Conservation (phyloP, 169 alveolate species). For the Hepatocystis sp. region DNA sequence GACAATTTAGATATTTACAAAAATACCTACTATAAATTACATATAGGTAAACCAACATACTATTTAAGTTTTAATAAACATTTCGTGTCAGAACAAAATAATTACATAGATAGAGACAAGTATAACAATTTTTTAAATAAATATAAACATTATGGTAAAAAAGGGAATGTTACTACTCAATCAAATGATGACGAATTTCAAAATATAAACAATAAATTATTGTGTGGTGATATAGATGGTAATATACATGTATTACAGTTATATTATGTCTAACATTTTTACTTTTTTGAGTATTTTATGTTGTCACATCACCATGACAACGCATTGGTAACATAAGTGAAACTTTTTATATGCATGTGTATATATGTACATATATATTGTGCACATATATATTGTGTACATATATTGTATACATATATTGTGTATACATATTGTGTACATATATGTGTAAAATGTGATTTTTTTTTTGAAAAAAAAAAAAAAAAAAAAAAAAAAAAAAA, state of each 20-base stretch:
- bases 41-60: slow-evolving; percentile 66
- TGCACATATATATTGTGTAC: too few species aligned
- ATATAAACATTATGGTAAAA: slow-evolving; percentile 52
- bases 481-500: too few species aligned
- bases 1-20: slow-evolving; percentile 51
- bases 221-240: slow-evolving; percentile 72
- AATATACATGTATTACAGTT: slow-evolving; percentile 57
- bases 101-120: slow-evolving; percentile 47
- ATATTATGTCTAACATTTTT: slow-evolving; percentile 9
- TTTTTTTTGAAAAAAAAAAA: too few species aligned
- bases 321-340: too few species aligned
- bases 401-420: too few species aligned
- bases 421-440: too few species aligned
- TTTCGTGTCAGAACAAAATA: slow-evolving; percentile 20
- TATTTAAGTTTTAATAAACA: slow-evolving; percentile 54
- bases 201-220: slow-evolving; percentile 49
- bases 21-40: slow-evolving; percentile 37
- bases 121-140: slow-evolving; percentile 30
- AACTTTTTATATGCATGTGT: too few species aligned
- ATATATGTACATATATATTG: too few species aligned
- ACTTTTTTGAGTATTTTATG: slow-evolving; percentile 55
- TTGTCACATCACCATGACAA: too few species aligned
- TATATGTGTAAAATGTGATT: too few species aligned
- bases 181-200: slow-evolving; percentile 28
- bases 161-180: neutral